These are phyloP conservation scores for Acanthamoeba royreba DNA, from an alignment of 208 protist species.

Conservation along the genomic window DNA sequence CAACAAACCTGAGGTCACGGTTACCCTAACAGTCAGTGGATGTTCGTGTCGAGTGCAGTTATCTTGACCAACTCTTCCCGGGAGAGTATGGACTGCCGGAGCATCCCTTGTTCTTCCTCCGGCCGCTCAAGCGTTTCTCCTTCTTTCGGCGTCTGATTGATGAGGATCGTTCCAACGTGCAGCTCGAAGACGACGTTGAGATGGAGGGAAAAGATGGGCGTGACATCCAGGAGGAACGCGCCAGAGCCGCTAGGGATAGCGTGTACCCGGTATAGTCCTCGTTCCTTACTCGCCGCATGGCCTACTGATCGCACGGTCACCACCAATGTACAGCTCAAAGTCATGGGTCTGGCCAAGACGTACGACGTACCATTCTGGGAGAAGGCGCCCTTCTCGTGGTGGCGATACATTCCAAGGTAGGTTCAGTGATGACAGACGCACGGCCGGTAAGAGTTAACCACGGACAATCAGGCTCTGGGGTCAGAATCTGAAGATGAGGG, in stretches of 20 bases:
- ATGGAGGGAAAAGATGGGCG: not conserved
- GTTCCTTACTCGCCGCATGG: not conserved
- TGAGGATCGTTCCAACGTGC: not conserved
- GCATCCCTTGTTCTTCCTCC: conserved; percentile 37
- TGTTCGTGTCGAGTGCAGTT: not conserved
- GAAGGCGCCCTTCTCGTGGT: not conserved
- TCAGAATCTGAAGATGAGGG: not conserved
- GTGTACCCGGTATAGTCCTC: no score
- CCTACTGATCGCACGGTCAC: not conserved
- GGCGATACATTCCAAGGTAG: not conserved
- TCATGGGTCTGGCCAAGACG: not conserved
- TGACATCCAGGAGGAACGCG: no score
- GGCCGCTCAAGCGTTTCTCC: not conserved
- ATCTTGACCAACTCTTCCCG: conserved; percentile 32
- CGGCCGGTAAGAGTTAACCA: no score
- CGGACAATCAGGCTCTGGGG: not conserved
- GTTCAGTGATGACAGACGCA: no score
- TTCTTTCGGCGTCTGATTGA: not conserved
- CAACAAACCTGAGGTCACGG: no score
- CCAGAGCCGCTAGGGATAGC: no score
- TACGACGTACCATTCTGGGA: not conserved
- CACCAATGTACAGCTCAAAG: not conserved
- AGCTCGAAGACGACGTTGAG: not conserved
- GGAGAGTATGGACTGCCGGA: not conserved
- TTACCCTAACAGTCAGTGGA: no score